A percentile compares a stretch with the other conserved stretches of the same genome.
phyloP scores from a whole-genome alignment of 768 basidiomycete genomes.

The Leccinum uliginosum region DNA sequence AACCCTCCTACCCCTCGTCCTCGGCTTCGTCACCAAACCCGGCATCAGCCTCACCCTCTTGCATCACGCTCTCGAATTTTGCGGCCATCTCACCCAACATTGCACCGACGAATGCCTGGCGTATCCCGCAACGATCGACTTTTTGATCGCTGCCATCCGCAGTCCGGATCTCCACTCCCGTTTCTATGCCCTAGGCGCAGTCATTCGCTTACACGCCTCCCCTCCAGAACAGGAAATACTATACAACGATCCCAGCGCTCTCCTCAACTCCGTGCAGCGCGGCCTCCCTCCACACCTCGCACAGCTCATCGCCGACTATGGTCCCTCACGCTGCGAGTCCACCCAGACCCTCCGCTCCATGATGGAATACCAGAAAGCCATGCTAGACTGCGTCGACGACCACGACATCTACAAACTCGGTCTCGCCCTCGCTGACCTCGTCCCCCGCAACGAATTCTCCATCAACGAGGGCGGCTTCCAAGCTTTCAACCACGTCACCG shows the following conservation, averaged over 20 bases:
- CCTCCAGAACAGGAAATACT: constrained; percentile 43
- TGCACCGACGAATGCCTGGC: constrained; percentile 42
- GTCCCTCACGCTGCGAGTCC: constrained; percentile 43
- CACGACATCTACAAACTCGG: constrained; percentile 51
- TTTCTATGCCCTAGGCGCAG: constrained; percentile 46
- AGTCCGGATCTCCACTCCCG: constrained; percentile 52
- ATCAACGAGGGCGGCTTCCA: constrained; percentile 56
- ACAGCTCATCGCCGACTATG: constrained; percentile 47
- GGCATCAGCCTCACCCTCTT: constrained; percentile 39
- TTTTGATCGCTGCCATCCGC: constrained; percentile 53
- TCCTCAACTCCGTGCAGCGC: constrained; percentile 40
- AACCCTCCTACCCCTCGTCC: constrained; percentile 39
- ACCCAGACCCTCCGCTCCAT: constrained; percentile 38
- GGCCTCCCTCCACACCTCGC: constrained; percentile 44
- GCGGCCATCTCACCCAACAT: constrained; percentile 41
- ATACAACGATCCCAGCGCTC: constrained; percentile 43
- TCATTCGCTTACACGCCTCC: constrained; percentile 46
- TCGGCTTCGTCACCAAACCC: constrained; percentile 43
- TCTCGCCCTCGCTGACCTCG: constrained; percentile 42
- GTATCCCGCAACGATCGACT: constrained; percentile 40
- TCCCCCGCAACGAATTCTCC: constrained; percentile 58
- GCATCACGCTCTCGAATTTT: constrained; percentile 48
- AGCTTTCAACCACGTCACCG: constrained; percentile 38
- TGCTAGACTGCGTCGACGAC: constrained; percentile 46
- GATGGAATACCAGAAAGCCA: constrained; percentile 46